Base-by-base conservation (phyloP, 345 rosid genomes). In the Ailanthus altissimus region DNA sequence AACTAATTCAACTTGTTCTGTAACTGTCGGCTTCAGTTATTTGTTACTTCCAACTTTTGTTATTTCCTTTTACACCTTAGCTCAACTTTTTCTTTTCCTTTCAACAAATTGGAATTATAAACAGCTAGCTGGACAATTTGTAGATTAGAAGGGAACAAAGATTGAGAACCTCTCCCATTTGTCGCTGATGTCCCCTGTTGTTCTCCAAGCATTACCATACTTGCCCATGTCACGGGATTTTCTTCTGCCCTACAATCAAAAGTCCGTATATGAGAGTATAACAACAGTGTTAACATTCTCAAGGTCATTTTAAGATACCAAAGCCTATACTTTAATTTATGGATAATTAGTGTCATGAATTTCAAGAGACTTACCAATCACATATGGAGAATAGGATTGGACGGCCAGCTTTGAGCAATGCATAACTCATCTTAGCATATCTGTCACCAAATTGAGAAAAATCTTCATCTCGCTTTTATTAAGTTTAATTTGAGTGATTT, bases 191-290 rank as follows among this genome's bases (percentile, higher is more conserved):
- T 88, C 91, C 23, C 86, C 89, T 0, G 90, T 88, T 15, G 93
- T 89, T 81, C 93, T 86, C 91, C 93, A 89, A 67, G 85, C 73
- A 76, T 86, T 86, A 57, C 93, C 90, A 5, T 82, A 49, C 81
- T 70, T 1, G 90, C 93, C 93, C 90, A 90, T 72, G 59, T 85
- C 50, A 87, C 93, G 0, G 91, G 91, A 77, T 88, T 79, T 76
- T 88, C 91, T 63, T 84, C 72, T 69, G 89, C 91, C 91, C 88
- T n/a, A n/a, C n/a, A n/a, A n/a, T n/a, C n/a, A n/a, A n/a, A n/a
- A n/a, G n/a, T n/a, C n/a, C n/a, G n/a, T n/a, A n/a, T n/a, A n/a
- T n/a, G n/a, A n/a, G n/a, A n/a, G n/a, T n/a, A n/a, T n/a, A n/a
- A n/a, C n/a, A n/a, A n/a, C n/a, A n/a, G n/a, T n/a, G n/a, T n/a